Conservation (phyloP, 306 rosid species). For the Clitoria ternatea region DNA sequence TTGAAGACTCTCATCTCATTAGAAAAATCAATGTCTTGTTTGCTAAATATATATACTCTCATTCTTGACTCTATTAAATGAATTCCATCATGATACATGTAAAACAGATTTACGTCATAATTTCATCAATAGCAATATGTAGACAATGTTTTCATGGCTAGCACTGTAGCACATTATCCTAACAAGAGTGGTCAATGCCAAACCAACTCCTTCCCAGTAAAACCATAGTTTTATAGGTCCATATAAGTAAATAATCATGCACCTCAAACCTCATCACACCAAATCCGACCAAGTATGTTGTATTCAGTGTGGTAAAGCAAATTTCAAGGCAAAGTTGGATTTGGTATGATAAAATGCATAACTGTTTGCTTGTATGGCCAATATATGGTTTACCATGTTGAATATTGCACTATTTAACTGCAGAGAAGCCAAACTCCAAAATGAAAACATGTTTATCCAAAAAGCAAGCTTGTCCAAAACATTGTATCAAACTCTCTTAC, state of each 20-base stretch:
- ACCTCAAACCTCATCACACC: not conserved
- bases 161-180: conserved; percentile 5
- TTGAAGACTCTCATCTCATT: not conserved
- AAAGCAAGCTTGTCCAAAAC: not conserved
- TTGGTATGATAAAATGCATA: not conserved
- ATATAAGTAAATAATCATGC: no score
- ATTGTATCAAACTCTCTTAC: not conserved
- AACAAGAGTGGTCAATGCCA: not conserved
- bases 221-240: not conserved
- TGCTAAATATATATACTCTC: conserved; percentile 6
- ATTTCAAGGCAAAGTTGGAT: not conserved
- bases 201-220: not conserved
- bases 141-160: conserved; percentile 1
- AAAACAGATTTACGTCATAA: not conserved
- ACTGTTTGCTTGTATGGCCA: not conserved
- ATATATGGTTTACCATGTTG: not conserved
- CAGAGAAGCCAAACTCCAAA: not conserved
- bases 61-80: not conserved
- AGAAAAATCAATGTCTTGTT: conserved; percentile 10
- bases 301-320: no score
- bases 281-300: no score
- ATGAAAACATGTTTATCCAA: not conserved
- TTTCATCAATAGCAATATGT: not conserved
- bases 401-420: not conserved
- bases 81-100: not conserved